A percentile compares a stretch with the other conserved stretches of the same genome.
Evolutionary conservation across 192 early-diverging fungal genomes (phyloP).

Genomic region (Entomortierella parvispora): DNA sequence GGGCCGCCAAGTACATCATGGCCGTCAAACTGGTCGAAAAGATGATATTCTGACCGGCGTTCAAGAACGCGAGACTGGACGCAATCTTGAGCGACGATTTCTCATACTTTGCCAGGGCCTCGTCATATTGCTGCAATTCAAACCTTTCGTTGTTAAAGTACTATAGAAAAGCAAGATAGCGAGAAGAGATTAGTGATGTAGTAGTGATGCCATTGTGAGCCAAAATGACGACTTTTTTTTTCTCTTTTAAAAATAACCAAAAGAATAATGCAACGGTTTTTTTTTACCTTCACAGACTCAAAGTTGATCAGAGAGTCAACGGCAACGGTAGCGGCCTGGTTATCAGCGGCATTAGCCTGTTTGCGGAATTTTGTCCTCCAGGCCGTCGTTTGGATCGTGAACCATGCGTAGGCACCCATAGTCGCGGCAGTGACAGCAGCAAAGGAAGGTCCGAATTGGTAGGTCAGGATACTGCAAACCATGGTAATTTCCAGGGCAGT

Average conservation of each 20-base stretch:
- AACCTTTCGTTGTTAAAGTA: conserved; percentile 91
- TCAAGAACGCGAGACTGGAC: conserved; percentile 89
- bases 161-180: not conserved
- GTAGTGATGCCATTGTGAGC: not conserved
- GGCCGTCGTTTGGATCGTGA: conserved; percentile 89
- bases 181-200: not conserved
- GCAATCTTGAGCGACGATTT: conserved; percentile 91
- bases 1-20: conserved; percentile 97
- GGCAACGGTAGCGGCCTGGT: conserved; percentile 91
- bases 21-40: conserved; percentile 91
- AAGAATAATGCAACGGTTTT: not conserved
- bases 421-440: conserved; percentile 70
- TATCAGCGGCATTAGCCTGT: conserved; percentile 96
- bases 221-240: not conserved
- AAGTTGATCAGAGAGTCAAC: conserved; percentile 98
- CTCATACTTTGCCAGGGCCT: conserved; percentile 91
- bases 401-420: conserved; percentile 82
- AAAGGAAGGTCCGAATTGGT: conserved; percentile 64
- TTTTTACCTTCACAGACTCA: conserved; percentile 90
- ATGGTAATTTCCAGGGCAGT: conserved; percentile 95
- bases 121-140: conserved; percentile 91
- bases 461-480: conserved; percentile 91
- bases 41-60: conserved; percentile 95
- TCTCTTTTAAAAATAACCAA: not conserved
- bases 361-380: conserved; percentile 91